Base-by-base conservation (phyloP, 768 basidiomycete species). In the Psilocybe azurescens region DNA sequence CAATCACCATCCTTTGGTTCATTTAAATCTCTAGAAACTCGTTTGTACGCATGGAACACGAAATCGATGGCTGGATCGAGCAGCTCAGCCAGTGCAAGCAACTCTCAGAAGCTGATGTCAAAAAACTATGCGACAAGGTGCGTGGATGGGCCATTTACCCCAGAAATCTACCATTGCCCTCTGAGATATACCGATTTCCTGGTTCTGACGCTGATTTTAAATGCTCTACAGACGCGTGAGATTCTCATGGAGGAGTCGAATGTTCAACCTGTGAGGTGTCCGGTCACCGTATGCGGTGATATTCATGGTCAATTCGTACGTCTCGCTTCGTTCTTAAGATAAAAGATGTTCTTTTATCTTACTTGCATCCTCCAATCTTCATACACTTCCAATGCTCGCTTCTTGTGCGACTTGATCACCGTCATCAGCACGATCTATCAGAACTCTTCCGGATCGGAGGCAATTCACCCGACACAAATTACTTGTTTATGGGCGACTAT, bases 401-500 rank as follows among this genome's bases (percentile, higher is more conserved):
- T 52, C 39, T 33, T 24, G 41, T 11, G 41, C 28, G 28, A 20
- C 16, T 50, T 36, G 55, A 59, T 48, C 49, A 59, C 64, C 53
- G 49, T 56, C 56, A 69, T 70, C 81, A 99, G 97, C 97, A 99
- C 79, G 97, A 99, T 82, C 91, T 99, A 58, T 97, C 95, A 60
- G 97, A 99, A 76, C 90, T 99, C 46, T 98, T 99, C 80, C 90
- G 96, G 58, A 98, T 99, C 73, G 97, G 97, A 56, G 97, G 97
- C 53, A 97, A 97, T 80, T 97, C 94, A 13, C 97, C 97, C 48
- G 95, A 97, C 78, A 99, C 97, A 67, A 99, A 98, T 80, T 99
- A 99, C 77, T 91, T 99, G 70, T 99, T 99, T 83, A 99, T 99
- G 97, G 97, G 97, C 30, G 97, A 99, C 83, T 99, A 98, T 74